Conservation (phyloP, 176 grass and related monocot genomes). For the Otatea glauca region DNA sequence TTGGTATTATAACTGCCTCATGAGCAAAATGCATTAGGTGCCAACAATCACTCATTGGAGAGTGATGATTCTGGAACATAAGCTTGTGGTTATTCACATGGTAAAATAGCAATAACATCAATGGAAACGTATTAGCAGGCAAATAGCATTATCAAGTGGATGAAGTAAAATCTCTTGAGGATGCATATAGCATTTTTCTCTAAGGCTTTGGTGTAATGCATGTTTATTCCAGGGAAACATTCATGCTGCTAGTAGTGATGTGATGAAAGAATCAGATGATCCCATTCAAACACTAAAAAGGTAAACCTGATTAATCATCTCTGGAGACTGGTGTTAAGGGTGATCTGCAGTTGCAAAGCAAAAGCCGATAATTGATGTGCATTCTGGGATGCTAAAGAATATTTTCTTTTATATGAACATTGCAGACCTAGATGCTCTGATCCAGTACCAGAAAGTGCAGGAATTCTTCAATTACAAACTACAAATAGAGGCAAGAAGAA, state of each 20-base stretch:
- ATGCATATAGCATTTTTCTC: constrained; percentile 5
- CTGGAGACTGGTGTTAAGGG: background rate
- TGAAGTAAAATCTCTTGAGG: constrained; percentile 3
- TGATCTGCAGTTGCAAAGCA: background rate
- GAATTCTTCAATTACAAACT: constrained; percentile 48
- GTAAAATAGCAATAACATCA: constrained; percentile 16
- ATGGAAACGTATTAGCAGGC: background rate
- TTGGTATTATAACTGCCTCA: background rate
- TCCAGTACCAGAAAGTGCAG: constrained; percentile 43
- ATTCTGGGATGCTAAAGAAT: constrained; percentile 23
- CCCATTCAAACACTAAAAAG: constrained; percentile 50
- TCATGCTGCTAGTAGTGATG: constrained; percentile 42
- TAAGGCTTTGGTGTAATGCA: constrained; percentile 39
- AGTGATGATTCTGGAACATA: constrained; percentile 27
- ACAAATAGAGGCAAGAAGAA: constrained; percentile 50
- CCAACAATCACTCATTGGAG: background rate
- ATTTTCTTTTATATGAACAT: constrained; percentile 34
- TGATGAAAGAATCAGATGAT: constrained; percentile 45
- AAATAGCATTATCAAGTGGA: constrained; percentile 7
- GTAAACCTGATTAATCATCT: constrained; percentile 40
- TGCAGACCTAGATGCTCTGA: constrained; percentile 56
- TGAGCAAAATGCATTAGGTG: background rate
- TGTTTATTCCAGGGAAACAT: constrained; percentile 51
- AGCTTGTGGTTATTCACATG: background rate
- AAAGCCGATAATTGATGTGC: constrained; percentile 23